Conservation (phyloP, 2,329 filamentous ascomycete species). For the Calonectria pteridis region DNA sequence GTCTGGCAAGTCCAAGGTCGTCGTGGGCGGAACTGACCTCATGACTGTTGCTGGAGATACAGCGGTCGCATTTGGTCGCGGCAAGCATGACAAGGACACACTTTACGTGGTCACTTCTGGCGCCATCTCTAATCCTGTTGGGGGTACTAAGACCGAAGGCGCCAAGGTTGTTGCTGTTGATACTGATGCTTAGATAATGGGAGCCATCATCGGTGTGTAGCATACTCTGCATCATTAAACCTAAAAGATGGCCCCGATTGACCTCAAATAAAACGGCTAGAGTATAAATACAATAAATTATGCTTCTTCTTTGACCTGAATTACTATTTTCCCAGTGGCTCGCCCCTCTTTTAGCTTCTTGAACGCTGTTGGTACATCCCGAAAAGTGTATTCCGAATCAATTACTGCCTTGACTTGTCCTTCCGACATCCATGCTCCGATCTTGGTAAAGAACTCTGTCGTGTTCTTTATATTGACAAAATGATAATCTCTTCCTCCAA, state of each 20-base stretch:
- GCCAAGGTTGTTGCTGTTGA: constrained; percentile 37
- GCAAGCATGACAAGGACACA: constrained; percentile 19
- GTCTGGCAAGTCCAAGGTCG: constrained; percentile 28
- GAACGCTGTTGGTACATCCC: constrained; percentile 13
- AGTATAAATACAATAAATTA: too few relatives aligned
- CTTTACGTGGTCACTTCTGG: constrained; percentile 35
- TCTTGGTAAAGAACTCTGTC: constrained; percentile 8
- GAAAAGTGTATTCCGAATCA: constrained; percentile 2
- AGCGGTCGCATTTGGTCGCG: constrained; percentile 33
- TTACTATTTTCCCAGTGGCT: constrained; percentile 18
- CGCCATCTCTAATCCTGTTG: constrained; percentile 31
- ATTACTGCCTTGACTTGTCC: constrained; percentile 12
- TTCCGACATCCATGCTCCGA: constrained; percentile 18
- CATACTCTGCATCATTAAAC: not conserved
- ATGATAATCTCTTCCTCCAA: not conserved
- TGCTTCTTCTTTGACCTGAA: not conserved
- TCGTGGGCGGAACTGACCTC: constrained; percentile 23
- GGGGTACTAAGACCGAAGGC: constrained; percentile 33
- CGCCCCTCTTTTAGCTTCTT: constrained; percentile 9
- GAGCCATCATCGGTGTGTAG: not conserved
- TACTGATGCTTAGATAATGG: not conserved
- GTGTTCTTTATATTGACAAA: constrained; percentile 28
- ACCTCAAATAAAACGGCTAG: not conserved
- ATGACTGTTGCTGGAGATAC: constrained; percentile 41
- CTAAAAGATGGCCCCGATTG: not conserved